Base-by-base conservation (phyloP, 2,329 filamentous ascomycete species). In the Epichloe gansuensis region DNA sequence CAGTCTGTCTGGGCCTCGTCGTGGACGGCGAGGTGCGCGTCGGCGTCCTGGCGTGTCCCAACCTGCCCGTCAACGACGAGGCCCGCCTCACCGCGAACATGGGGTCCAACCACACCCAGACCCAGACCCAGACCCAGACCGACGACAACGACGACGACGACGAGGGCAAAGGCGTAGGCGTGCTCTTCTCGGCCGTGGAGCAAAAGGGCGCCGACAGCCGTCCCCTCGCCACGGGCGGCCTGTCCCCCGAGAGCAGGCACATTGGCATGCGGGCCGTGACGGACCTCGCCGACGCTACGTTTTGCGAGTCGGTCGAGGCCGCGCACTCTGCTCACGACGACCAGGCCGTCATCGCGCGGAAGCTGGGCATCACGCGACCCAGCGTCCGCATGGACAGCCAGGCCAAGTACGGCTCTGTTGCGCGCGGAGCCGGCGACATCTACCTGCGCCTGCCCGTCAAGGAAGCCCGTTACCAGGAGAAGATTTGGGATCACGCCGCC, bases 401-500 rank as follows among this genome's bases (percentile, higher is more conserved):
- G 71, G 91, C 93, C 61, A 98, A 98, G 71, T 98, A 98, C 71
- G 91, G 85, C 56, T 93, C 87, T 38, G 95, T 98, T 65, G 93
- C 93, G 38, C 79, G 93, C 56, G 93, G 93, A 45, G 89, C 90
- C 5, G 93, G 90, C 48, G 93, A 98, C 64, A 84, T 98, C 58
- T 98, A 98, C 71, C 78, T 98, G 53, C 81, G 94, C 51, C 73
- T 98, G 53, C 93, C 93, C 3, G 85, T 88, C 54, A 86, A 81
- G 66, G 85, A 84, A 60, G 84, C 85, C 51, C 17, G 17, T 21
- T 98, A 98, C 72, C 82, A 95, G 67, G 93, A 98, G 77, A 98
- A 98, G 80, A 98, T 98, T 60, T 98, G 93, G 93, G 93, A 98
- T 66, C 93, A 98, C 68, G 93, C 93, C 17, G 93, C 91, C 12